Percentiles rank a stretch among this genome's conserved stretches.
These are phyloP conservation scores for Prunus kanzakura DNA, from an alignment of 306 rosid genomes.

Conservation along the genomic window DNA sequence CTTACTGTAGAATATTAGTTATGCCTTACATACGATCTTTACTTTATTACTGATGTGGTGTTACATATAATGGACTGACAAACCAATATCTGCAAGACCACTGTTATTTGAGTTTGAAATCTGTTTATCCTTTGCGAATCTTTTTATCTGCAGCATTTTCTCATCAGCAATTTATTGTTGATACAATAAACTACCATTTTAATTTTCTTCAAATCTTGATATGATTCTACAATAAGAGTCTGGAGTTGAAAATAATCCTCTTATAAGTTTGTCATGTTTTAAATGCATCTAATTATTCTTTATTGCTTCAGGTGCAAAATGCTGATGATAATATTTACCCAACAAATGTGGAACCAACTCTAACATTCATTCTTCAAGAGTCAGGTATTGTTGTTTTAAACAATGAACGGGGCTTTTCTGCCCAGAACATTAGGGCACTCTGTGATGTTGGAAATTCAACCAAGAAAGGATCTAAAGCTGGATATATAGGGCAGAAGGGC, in stretches of 20 bases:
- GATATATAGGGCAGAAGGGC: slow-evolving; percentile 96
- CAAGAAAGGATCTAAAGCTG: slow-evolving; percentile 85
- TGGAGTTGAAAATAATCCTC: not conserved
- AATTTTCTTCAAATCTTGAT: not conserved
- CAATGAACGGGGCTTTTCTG: slow-evolving; percentile 83
- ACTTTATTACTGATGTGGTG: not conserved
- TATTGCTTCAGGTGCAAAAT: slow-evolving; percentile 80
- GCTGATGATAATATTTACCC: slow-evolving; percentile 91
- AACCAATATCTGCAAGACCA: not conserved
- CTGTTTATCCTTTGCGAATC: not conserved
- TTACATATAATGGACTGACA: not conserved
- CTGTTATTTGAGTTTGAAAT: not conserved
- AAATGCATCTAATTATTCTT: slow-evolving; percentile 4
- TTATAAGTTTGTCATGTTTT: slow-evolving; percentile 14
- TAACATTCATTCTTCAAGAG: slow-evolving; percentile 81
- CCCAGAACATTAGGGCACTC: slow-evolving; percentile 83
- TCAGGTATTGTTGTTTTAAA: slow-evolving; percentile 74
- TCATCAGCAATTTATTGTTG: not conserved
- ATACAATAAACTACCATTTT: not conserved
- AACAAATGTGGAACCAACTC: slow-evolving; percentile 74
- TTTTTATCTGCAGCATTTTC: not conserved
- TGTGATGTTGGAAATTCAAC: slow-evolving; percentile 98
- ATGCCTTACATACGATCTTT: not conserved
- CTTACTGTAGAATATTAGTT: not conserved
- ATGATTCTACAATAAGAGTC: not conserved